Evolutionary conservation across 805 yeast genomes (phyloP).

Genomic region (Kodamaea hsintzibuensis): DNA sequence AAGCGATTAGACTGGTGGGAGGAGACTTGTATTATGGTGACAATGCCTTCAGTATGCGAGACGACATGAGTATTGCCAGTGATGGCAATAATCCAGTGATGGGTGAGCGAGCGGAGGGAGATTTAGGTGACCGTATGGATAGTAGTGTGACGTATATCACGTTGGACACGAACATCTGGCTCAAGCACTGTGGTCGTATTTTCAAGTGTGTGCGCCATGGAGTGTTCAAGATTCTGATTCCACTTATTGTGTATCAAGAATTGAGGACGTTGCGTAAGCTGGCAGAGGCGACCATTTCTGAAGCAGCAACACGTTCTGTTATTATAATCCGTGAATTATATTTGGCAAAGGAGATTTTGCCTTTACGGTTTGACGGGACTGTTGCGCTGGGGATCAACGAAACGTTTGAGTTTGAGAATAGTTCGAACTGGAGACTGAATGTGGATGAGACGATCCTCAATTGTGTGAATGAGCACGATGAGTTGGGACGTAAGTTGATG

Average conservation of each 20-base stretch:
- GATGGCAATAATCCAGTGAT: conserved; percentile 12
- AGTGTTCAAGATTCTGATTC: conserved; percentile 62
- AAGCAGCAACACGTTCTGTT: conserved; percentile 79
- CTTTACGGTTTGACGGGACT: conserved; percentile 69
- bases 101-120: conserved; percentile 36
- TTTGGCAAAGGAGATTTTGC: conserved; percentile 53
- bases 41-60: not conserved
- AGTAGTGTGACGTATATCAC: conserved; percentile 57
- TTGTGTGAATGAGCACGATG: conserved; percentile 46
- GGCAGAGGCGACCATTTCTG: conserved; percentile 70
- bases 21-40: conserved; percentile 1
- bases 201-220: conserved; percentile 65
- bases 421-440: conserved; percentile 68
- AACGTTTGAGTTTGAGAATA: conserved; percentile 71
- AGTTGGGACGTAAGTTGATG: conserved; percentile 38
- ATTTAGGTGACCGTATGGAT: conserved; percentile 59
- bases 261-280: conserved; percentile 69
- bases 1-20: not conserved
- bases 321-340: conserved; percentile 70
- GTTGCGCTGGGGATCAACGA: conserved; percentile 69
- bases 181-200: conserved; percentile 75
- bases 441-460: conserved; percentile 70
- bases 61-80: not conserved
- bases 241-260: conserved; percentile 78
- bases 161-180: conserved; percentile 78